Percentiles rank a stretch among this genome's conserved stretches.
phyloP scores from a whole-genome alignment of 179 eudicot species.

The Spergularia azorica region DNA sequence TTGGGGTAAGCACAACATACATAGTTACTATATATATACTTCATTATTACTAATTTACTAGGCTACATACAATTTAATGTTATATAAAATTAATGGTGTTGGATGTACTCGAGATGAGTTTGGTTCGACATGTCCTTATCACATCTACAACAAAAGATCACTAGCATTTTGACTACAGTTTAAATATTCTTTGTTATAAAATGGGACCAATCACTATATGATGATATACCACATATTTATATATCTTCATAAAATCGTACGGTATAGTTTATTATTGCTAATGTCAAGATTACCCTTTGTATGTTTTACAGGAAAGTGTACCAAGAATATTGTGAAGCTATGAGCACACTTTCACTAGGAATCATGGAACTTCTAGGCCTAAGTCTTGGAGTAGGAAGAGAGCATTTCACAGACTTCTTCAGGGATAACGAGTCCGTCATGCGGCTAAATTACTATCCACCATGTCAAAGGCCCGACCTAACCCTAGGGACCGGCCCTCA shows the following conservation, averaged over 20 bases:
- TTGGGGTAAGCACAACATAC: constrained; percentile 49
- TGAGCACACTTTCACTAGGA: constrained; percentile 56
- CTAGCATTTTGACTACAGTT: not conserved
- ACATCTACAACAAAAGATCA: too few species aligned
- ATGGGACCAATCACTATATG: not conserved
- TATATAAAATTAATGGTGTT: too few species aligned
- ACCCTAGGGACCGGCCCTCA: constrained; percentile 59
- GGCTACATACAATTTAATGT: not conserved
- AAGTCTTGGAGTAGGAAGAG: constrained; percentile 50
- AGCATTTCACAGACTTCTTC: constrained; percentile 43
- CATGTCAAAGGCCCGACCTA: constrained; percentile 45
- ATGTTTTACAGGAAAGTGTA: constrained; percentile 33
- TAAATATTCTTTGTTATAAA: not conserved
- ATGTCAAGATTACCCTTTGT: too few species aligned
- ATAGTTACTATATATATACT: not conserved
- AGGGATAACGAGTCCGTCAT: constrained; percentile 53
- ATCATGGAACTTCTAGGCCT: constrained; percentile 65
- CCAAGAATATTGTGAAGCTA: constrained; percentile 57
- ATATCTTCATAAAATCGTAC: too few species aligned
- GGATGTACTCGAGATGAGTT: too few species aligned
- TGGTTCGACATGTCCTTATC: too few species aligned
- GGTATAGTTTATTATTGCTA: too few species aligned
- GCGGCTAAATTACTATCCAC: constrained; percentile 63
- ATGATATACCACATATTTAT: not conserved
- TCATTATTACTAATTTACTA: not conserved